Percentiles rank a stretch among this genome's conserved stretches.
These are phyloP conservation scores for Taiwanofungus camphoratus DNA, from an alignment of 1,284 basidiomycete species.

Conservation along the genomic window DNA sequence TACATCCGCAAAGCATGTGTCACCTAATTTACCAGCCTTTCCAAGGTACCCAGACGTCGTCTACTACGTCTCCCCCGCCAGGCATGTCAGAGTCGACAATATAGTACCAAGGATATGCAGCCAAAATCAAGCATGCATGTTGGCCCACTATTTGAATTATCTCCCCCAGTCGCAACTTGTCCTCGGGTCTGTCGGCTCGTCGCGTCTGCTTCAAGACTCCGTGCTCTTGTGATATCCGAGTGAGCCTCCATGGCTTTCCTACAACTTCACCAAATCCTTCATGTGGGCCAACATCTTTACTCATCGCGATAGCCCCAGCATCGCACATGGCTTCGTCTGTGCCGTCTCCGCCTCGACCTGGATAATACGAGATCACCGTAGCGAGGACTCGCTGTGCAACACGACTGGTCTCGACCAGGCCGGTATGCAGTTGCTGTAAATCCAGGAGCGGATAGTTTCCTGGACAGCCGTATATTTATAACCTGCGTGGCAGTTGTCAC, in stretches of 20 bases:
- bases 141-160: slow-evolving; percentile 66
- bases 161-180: slow-evolving; percentile 51
- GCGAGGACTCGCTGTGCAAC: slow-evolving; percentile 69
- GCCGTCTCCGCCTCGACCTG: slow-evolving; percentile 54
- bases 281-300: slow-evolving; percentile 75
- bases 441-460: slow-evolving; percentile 84
- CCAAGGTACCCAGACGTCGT: slow-evolving; percentile 88
- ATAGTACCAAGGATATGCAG: slow-evolving; percentile 79
- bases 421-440: slow-evolving; percentile 77
- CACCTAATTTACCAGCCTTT: slow-evolving; percentile 72
- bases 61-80: slow-evolving; percentile 46
- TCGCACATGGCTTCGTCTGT: slow-evolving; percentile 76
- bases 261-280: slow-evolving; percentile 70
- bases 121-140: slow-evolving; percentile 74
- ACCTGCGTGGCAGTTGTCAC: not conserved
- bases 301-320: slow-evolving; percentile 79
- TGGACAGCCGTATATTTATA: slow-evolving; percentile 18
- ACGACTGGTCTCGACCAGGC: slow-evolving; percentile 47
- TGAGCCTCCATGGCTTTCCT: slow-evolving; percentile 65
- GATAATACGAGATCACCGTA: slow-evolving; percentile 75
- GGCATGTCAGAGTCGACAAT: slow-evolving; percentile 58
- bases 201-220: slow-evolving; percentile 53
- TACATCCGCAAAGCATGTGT: no score
- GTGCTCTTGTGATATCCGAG: slow-evolving; percentile 77
- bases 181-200: slow-evolving; percentile 20